A percentile compares a stretch with the other conserved stretches of the same genome.
phyloP scores from a whole-genome alignment of 805 yeast genomes.

The Kregervanrija delftensis region DNA sequence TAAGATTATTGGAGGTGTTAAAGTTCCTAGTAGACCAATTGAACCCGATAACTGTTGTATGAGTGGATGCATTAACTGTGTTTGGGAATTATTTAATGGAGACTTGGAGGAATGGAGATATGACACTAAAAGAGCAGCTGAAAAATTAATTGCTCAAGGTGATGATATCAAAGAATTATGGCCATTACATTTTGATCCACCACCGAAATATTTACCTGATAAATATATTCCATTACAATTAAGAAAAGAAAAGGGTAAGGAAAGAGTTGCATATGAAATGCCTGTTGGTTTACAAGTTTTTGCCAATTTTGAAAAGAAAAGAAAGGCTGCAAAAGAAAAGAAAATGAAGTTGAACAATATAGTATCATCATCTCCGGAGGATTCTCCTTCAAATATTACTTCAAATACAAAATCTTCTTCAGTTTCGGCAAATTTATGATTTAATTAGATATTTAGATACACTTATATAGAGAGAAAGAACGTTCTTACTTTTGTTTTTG shows the following conservation, averaged over 20 bases:
- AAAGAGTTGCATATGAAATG: constrained; percentile 45
- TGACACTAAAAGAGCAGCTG: constrained; percentile 52
- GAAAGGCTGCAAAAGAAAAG: constrained; percentile 34
- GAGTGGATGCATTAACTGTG: constrained; percentile 96
- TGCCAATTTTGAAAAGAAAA: constrained; percentile 70
- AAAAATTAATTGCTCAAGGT: constrained; percentile 29
- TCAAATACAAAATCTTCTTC: too few relatives aligned
- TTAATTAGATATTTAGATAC: too few relatives aligned
- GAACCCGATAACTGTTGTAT: constrained; percentile 97
- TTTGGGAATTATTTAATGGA: constrained; percentile 89
- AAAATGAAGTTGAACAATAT: neutral
- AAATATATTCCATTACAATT: constrained; percentile 38
- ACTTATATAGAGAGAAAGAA: too few relatives aligned
- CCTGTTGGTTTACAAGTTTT: constrained; percentile 76
- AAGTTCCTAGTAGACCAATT: constrained; percentile 74
- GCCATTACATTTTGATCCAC: constrained; percentile 63
- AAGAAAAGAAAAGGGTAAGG: constrained; percentile 16
- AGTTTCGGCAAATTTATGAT: too few relatives aligned
- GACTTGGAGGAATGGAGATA: constrained; percentile 79
- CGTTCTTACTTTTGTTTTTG: too few relatives aligned
- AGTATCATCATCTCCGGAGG: too few relatives aligned
- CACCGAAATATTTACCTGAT: constrained; percentile 33
- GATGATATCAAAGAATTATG: constrained; percentile 44
- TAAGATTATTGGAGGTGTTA: constrained; percentile 51
- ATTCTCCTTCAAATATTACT: too few relatives aligned